Evolutionary conservation across 163 green algal genomes (phyloP).

Genomic region (Coccomyxa subellipsoidea): DNA sequence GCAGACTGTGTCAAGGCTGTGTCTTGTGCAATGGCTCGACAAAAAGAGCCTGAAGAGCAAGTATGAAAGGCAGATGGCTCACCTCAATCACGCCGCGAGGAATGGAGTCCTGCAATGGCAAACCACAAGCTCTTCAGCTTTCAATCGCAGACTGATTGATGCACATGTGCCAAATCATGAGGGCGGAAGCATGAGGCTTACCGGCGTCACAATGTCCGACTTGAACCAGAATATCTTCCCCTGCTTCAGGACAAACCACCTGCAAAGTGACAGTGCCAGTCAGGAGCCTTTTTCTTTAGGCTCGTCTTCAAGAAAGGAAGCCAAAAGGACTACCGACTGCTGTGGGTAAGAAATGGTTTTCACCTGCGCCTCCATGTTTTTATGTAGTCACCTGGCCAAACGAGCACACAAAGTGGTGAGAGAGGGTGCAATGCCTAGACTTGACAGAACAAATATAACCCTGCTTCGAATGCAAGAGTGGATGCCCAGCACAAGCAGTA

Average conservation of each 20-base stretch:
- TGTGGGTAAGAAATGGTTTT: no score
- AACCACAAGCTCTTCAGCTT: background rate
- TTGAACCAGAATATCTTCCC: constrained; percentile 99
- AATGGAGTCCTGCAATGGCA: constrained; percentile 60
- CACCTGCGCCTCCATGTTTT: constrained; percentile 90
- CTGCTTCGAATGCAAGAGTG: no score
- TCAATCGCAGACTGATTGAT: background rate
- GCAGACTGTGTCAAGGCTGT: no score
- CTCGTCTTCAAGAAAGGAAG: no score
- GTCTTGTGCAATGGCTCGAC: no score
- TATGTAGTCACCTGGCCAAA: constrained; percentile 86
- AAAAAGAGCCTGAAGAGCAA: no score
- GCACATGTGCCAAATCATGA: background rate
- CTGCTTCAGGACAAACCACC: constrained; percentile 99
- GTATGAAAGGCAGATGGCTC: background rate
- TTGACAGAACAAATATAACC: no score
- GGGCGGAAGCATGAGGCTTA: constrained; percentile 12
- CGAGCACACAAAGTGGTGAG: background rate
- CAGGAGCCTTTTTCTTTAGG: background rate
- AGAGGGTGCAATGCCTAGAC: no score
- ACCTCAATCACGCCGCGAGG: constrained; percentile 91
- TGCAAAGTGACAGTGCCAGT: constrained; percentile 28
- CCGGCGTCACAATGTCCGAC: constrained; percentile 78
- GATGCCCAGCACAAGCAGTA: no score
- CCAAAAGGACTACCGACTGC: background rate